A percentile compares a stretch with the other conserved stretches of the same genome.
Conservation (phyloP, 208 protist genomes). For the Acanthamoeba sp. region DNA sequence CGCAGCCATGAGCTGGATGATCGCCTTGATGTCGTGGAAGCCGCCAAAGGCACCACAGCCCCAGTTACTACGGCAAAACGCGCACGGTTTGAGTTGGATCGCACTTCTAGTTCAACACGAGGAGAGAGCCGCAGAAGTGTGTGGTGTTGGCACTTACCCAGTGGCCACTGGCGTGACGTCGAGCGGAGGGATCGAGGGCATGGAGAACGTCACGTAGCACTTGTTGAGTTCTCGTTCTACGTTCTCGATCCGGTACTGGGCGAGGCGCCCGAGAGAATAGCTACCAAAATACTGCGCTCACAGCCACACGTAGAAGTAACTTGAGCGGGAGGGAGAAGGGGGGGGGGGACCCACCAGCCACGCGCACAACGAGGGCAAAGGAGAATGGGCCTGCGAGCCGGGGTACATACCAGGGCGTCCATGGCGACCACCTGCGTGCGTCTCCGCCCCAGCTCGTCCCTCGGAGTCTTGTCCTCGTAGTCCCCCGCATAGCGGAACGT, state of each 20-base stretch:
- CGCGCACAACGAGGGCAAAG: neutral
- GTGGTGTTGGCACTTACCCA: neutral
- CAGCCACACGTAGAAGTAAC: neutral
- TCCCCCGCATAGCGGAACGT: constrained; percentile 43
- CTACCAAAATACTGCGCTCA: neutral
- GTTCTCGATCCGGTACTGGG: constrained; percentile 45
- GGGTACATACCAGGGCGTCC: constrained; percentile 48
- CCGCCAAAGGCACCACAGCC: constrained; percentile 73
- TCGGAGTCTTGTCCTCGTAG: constrained; percentile 47
- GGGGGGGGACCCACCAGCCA: no score
- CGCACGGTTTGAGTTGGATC: no score
- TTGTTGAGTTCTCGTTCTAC: constrained; percentile 47
- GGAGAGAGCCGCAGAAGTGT: no score
- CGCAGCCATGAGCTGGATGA: constrained; percentile 71
- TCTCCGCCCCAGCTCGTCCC: constrained; percentile 51
- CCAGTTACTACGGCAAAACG: constrained; percentile 22
- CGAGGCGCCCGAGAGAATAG: neutral
- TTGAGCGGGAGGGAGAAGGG: no score
- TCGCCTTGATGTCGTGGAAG: constrained; percentile 38
- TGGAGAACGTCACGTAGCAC: constrained; percentile 47
- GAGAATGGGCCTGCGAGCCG: no score
- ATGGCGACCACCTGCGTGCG: constrained; percentile 66
- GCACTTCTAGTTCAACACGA: no score
- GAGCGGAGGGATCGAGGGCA: constrained; percentile 1
- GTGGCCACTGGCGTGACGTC: neutral